These are phyloP conservation scores for Astrothelium subdiscretum DNA, from an alignment of 495 filamentous ascomycete genomes.

Conservation along the genomic window DNA sequence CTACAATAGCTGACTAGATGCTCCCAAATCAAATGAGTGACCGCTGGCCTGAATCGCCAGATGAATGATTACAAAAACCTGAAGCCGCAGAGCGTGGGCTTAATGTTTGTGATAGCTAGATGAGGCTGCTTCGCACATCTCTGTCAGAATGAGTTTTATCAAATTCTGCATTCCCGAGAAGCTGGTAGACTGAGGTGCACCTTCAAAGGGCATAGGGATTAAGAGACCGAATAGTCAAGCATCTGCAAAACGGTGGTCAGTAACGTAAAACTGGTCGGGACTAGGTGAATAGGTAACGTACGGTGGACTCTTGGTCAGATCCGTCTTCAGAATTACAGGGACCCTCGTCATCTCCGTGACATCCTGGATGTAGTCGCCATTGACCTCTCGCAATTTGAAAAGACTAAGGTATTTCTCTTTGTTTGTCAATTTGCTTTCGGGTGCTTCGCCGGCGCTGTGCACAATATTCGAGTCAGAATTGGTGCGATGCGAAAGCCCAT, in stretches of 20 bases:
- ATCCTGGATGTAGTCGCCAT: constrained; percentile 93
- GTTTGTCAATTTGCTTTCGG: constrained; percentile 71
- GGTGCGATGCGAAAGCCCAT: constrained; percentile 69
- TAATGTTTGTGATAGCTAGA: not conserved
- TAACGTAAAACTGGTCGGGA: not conserved
- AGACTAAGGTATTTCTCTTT: constrained; percentile 92
- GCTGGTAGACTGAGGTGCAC: not conserved
- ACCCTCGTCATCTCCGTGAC: constrained; percentile 95
- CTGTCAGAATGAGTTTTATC: not conserved
- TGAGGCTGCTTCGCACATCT: not conserved
- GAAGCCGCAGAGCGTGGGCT: not conserved
- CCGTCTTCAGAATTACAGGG: constrained; percentile 94
- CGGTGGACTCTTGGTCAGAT: constrained; percentile 97
- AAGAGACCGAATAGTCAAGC: constrained; percentile 91
- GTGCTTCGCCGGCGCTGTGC: constrained; percentile 51
- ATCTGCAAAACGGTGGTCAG: constrained; percentile 41
- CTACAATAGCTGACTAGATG: not conserved
- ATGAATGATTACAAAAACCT: not conserved
- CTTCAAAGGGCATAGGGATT: constrained; percentile 86
- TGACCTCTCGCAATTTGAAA: constrained; percentile 83
- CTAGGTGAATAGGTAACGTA: constrained; percentile 42
- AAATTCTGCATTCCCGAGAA: not conserved
- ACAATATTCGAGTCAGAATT: constrained; percentile 87
- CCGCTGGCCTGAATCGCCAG: not conserved
- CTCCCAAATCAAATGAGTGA: not conserved